Percentiles rank a stretch among this genome's conserved stretches.
Conservation (phyloP, 305 asterid species). For the Fraxinus velutina region DNA sequence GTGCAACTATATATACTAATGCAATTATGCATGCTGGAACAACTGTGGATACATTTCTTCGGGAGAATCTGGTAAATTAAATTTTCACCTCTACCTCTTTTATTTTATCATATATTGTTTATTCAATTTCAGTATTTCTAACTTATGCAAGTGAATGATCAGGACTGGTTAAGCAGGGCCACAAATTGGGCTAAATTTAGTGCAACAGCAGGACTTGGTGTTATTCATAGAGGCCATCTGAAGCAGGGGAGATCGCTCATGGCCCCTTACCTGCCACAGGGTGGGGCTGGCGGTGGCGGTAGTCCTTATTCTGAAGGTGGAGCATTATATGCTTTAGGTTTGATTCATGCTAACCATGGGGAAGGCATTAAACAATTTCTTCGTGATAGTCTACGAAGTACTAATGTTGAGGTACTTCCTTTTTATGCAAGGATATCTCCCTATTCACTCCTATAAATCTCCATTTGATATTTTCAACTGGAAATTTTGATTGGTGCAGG, state of each 20-base stretch:
- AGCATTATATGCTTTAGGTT: constrained; percentile 57
- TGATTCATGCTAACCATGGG: constrained; percentile 66
- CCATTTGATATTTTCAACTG: neutral
- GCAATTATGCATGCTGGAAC: constrained; percentile 99
- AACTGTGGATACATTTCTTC: constrained; percentile 88
- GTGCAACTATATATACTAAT: constrained; percentile 94
- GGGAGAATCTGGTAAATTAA: constrained; percentile 77
- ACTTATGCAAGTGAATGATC: constrained; percentile 22
- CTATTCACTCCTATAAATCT: neutral
- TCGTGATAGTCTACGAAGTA: constrained; percentile 80
- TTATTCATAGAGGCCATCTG: constrained; percentile 90
- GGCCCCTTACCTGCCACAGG: constrained; percentile 96
- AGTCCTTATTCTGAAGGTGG: constrained; percentile 86
- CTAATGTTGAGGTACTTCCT: constrained; percentile 69
- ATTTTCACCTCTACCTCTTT: neutral
- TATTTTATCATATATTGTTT: neutral
- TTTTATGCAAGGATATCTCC: neutral
- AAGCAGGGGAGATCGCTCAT: constrained; percentile 96
- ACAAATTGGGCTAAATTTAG: constrained; percentile 98
- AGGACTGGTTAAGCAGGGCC: constrained; percentile 99
- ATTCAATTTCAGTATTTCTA: neutral
- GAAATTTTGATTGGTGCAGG: constrained; percentile 44
- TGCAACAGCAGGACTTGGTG: constrained; percentile 98
- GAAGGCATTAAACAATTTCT: constrained; percentile 95
- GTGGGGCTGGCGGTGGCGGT: constrained; percentile 83